Percentiles rank a stretch among this genome's conserved stretches.
Conservation (phyloP, 2,329 filamentous ascomycete species). For the Lachnellula subtilissima region DNA sequence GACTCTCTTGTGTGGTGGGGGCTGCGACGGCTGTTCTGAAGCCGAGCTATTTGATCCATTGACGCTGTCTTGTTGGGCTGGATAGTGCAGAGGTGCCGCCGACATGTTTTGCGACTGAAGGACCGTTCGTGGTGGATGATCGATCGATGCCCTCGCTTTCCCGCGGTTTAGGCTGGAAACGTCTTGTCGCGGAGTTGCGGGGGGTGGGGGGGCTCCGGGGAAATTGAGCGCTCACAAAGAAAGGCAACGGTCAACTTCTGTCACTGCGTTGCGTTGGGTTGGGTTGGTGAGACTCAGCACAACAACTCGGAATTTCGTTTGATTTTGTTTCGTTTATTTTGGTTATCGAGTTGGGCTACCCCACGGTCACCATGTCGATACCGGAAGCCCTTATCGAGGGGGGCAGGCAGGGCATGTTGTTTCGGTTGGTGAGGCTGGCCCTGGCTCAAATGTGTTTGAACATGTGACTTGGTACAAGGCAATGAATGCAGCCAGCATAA, state of each 20-base stretch:
- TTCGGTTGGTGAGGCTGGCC: background rate
- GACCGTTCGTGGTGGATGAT: background rate
- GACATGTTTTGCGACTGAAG: constrained; percentile 12
- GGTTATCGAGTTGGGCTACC: background rate
- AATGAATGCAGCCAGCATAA: too few species aligned
- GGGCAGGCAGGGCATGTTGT: background rate
- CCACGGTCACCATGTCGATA: background rate
- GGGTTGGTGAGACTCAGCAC: background rate
- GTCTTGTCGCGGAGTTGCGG: constrained; percentile 8
- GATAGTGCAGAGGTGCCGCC: constrained; percentile 15
- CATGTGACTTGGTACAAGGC: background rate
- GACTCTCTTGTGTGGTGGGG: constrained; percentile 33
- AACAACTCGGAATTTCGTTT: background rate
- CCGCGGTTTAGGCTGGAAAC: constrained; percentile 18
- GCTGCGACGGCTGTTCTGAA: constrained; percentile 9
- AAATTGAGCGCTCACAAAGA: background rate
- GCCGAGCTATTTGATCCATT: constrained; percentile 15
- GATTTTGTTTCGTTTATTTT: background rate
- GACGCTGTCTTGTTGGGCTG: constrained; percentile 14
- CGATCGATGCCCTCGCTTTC: constrained; percentile 3
- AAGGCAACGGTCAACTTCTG: background rate
- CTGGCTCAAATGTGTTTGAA: background rate
- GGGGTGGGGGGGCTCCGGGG: background rate
- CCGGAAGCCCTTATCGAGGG: background rate
- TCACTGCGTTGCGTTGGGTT: too few species aligned